A percentile compares a stretch with the other conserved stretches of the same genome.
These are phyloP conservation scores for Lolium multiflorum DNA, from an alignment of 176 grass and related monocot species.

Conservation along the genomic window DNA sequence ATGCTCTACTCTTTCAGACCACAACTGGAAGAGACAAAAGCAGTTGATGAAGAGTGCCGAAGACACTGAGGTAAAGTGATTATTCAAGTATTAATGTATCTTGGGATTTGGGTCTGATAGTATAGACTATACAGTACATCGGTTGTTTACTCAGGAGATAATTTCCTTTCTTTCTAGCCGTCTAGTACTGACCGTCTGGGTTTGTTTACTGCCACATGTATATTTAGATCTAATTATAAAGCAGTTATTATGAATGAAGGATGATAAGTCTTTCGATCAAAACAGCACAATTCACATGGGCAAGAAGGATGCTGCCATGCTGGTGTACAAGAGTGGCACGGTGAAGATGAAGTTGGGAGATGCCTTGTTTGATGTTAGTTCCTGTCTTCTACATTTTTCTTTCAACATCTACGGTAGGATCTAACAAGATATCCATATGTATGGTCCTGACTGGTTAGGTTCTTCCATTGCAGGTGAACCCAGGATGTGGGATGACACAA, in stretches of 20 bases:
- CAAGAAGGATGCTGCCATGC: too few relatives aligned
- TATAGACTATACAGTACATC: background rate
- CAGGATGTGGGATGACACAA: slow-evolving; percentile 58
- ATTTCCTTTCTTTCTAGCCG: slow-evolving; percentile 10
- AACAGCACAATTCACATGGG: slow-evolving; percentile 42
- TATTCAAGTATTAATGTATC: background rate
- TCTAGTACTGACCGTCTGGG: slow-evolving; percentile 11
- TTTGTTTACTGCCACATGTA: background rate
- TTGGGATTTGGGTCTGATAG: too few relatives aligned
- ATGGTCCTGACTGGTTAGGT: slow-evolving; percentile 12
- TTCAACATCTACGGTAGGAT: background rate
- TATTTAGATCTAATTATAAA: background rate
- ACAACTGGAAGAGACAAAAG: slow-evolving; percentile 38
- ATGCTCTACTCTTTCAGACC: slow-evolving; percentile 40
- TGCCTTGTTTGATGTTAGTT: slow-evolving; percentile 71
- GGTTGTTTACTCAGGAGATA: background rate
- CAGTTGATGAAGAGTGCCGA: slow-evolving; percentile 60
- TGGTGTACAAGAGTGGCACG: slow-evolving; percentile 81
- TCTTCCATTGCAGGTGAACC: slow-evolving; percentile 58
- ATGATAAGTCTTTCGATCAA: background rate
- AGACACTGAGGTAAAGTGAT: slow-evolving; percentile 58
- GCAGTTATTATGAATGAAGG: background rate
- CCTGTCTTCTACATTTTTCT: background rate
- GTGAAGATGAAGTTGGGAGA: slow-evolving; percentile 93
- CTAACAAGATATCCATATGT: background rate